Evolutionary conservation across 306 rosid genomes (phyloP), one percentile per base, ranked within the genome.

Genomic region (Cicer chorassanicum): DNA sequence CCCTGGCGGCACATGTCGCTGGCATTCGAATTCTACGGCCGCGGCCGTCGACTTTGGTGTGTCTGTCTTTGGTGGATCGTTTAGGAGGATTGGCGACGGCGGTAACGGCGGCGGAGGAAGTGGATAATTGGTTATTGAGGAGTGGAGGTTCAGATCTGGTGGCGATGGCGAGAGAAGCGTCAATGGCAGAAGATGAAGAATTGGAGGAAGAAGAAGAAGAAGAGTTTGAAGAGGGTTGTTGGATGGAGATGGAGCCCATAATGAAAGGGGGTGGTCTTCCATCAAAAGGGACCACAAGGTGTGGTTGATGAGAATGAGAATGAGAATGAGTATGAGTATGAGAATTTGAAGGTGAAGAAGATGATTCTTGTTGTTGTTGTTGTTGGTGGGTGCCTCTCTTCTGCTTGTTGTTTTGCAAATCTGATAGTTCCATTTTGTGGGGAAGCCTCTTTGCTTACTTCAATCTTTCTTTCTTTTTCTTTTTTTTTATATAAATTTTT

Each of bases 11-110:
- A 41, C 98, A 93, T 0, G 98, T 84, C 0, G 97, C 98, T 0
- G 98, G 98, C 98, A 93, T 93, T 76, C 98, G 90, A 74, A 93
- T 93, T 41, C 98, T 84, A 2, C 98, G 84, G 7, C 98, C 98
- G 1, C 98, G 90, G 0, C 98, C 98, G 9, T 93, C 98, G 0
- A 93, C 98, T 38, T 93, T 93, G 1, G 97, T 93, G 78, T 93
- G 98, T 5, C 98, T 84, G 76, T 93, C 98, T 67, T 91, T 93
- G 38, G 97, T 88, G 53, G 98, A 93, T 74, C 95, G 82, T 70
- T 93, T 93, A 1, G 81, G 85, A 1, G 89, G 74, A 46, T 77
- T 48, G 0, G 81, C 6, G 45, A 43, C 2, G 3, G 78, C 5
- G 0, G 61, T 1, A 12, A 65, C 13, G 8, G 61, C 15, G 2